Evolutionary conservation across 495 filamentous ascomycete species (phyloP), one percentile per base, ranked within the genome.

Genomic region (Acidiella bohemica): DNA sequence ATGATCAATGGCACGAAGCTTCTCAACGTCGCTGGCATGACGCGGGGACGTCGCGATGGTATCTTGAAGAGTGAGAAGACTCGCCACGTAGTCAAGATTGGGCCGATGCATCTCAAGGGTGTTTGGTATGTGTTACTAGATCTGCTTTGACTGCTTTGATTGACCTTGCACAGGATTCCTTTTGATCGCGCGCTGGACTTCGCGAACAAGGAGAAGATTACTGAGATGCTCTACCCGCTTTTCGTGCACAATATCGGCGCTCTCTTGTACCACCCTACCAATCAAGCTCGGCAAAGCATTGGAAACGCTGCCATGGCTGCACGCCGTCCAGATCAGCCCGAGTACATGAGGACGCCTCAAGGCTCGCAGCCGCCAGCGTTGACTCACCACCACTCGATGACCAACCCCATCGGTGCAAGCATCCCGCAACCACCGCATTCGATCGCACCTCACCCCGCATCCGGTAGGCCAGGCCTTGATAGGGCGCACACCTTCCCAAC

Each of bases 1-100:
- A 94, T 97, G 87, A 94, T 97, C 61, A 97, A 97, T 53, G 90
- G 90, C 7, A 97, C 90, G 3, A 97, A 97, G 59, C 64, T 97
- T 37, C 66, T 97, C 33, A 97, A 97, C 47, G 90, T 97, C 14
- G 90, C 90, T 14, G 88, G 90, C 2, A 97, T 97, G 90, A 97
- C 90, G 20, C 73, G 90, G 50, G 90, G 90, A 28, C 80, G 90
- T 36, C 76, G 90, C 53, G 90, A 97, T 57, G 90, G 90, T 31
- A 97, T 97, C 45, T 63, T 97, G 32, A 97, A 97, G 66, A 95
- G 90, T 60, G 90, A 97, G 57, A 96, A 96, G 60, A 72, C 85
- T 24, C 74, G 90, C 19, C 86, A 95, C 63, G 90, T 97, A 11
- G 90, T 97, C 37, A 97, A 97, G 62, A 97, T 97, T 53, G 90